Base-by-base conservation (phyloP, 371 early-diverging fungal genomes). In the Mortierella sp. region DNA sequence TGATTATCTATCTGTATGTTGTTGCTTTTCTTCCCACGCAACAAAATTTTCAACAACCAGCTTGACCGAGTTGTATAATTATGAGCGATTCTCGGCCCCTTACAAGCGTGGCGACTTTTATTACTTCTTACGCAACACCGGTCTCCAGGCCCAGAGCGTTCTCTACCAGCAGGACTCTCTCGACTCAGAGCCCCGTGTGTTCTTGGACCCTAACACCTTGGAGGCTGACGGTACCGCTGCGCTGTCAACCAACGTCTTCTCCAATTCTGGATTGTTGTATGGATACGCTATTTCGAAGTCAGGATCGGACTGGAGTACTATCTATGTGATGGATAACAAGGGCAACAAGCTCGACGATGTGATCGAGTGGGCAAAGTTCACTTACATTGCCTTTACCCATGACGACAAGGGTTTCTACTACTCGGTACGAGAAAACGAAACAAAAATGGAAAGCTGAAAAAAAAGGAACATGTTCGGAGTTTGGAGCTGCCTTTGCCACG, bases 361-460 rank as follows among this genome's bases (percentile, higher is more conserved):
- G 3, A 58, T 88, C 24, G 74, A 78, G 26, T 87, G 89, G 90
- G 88, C 85, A 54, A 93, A 92, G 81, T 93, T 91, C 69, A 87
- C 88, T 2, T 18, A 68, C 16, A 75, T 91, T 40, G 12, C 74
- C 1, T 92, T 90, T 84, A 88, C 91, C 0, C 85, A 89, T 52
- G 92, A 93, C 67, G 91, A 93, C 28, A 81, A 74, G 62, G 93
- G 93, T 0, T 89, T 89, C 74, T 91, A 91, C 65, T 93, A 93
- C 78, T 75, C 62, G 24, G 85, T 84, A 77, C 78, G 51, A 11
- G 1, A 22, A 35, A 8, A 12, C 18, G 45, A 10, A 40, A 40
- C 40, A 40, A 40, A 40, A n/a, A n/a, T n/a, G n/a, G n/a, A n/a
- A n/a, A n/a, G n/a, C n/a, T n/a, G n/a, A n/a, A n/a, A n/a, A n/a